Evolutionary conservation across 2,329 filamentous ascomycete species (phyloP).

Genomic region (Hortaea werneckii): DNA sequence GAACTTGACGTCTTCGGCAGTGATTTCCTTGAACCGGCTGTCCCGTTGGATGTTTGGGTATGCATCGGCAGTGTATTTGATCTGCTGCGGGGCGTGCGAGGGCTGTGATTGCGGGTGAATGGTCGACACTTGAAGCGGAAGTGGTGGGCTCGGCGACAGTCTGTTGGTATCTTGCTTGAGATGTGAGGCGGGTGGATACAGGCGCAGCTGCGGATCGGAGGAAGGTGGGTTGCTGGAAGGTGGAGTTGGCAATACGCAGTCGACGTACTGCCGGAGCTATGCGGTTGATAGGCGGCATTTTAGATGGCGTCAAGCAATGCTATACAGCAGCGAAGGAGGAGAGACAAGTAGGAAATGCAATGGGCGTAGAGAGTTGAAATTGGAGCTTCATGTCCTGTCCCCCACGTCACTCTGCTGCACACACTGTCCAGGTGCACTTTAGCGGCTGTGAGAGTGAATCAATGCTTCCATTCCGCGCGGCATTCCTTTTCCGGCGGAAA

Average conservation of each 20-base stretch:
- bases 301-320: no score
- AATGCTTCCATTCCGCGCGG: no score
- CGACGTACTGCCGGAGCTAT: slow-evolving; percentile 20
- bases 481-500: no score
- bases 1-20: slow-evolving; percentile 65
- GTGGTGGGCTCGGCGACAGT: slow-evolving; percentile 15
- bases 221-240: slow-evolving; percentile 19
- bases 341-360: no score
- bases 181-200: slow-evolving; percentile 8
- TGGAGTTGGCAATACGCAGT: slow-evolving; percentile 21
- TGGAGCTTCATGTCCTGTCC: no score
- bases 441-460: no score
- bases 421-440: no score
- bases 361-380: no score
- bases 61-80: slow-evolving; percentile 75
- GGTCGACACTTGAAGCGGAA: slow-evolving; percentile 21
- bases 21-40: slow-evolving; percentile 61
- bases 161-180: slow-evolving; percentile 21
- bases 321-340: no score
- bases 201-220: slow-evolving; percentile 7
- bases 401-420: no score
- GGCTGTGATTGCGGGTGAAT: slow-evolving; percentile 17
- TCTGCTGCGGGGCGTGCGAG: slow-evolving; percentile 28
- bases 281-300: slow-evolving; percentile 17
- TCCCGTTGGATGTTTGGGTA: slow-evolving; percentile 79